Evolutionary conservation across 2,329 filamentous ascomycete genomes (phyloP).

Genomic region (Trichoderma sp.): DNA sequence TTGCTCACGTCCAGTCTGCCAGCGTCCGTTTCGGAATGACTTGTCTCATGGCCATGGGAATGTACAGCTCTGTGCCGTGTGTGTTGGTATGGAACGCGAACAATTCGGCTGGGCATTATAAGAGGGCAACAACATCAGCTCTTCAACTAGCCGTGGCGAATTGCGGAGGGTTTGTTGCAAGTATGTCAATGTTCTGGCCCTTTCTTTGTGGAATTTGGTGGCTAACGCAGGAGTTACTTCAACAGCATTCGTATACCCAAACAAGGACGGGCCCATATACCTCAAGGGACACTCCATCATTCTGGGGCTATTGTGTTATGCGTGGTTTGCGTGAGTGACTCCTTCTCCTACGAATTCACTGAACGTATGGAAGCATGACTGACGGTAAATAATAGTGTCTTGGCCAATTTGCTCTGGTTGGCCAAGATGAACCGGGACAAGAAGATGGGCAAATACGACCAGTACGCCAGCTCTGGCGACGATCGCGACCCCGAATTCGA

Average conservation of each 20-base stretch:
- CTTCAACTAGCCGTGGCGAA: constrained; percentile 67
- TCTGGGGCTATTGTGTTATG: constrained; percentile 56
- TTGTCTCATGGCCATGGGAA: constrained; percentile 63
- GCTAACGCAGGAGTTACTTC: not conserved
- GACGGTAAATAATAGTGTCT: constrained; percentile 43
- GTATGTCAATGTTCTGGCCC: constrained; percentile 31
- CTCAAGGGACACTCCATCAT: constrained; percentile 61
- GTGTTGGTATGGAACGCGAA: constrained; percentile 66
- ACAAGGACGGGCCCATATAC: constrained; percentile 54
- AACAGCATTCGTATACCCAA: constrained; percentile 59
- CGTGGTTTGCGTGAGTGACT: constrained; percentile 61
- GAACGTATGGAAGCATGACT: not conserved
- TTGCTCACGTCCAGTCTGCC: constrained; percentile 53
- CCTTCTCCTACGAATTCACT: not conserved
- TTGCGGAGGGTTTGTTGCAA: constrained; percentile 64
- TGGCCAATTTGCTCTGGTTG: constrained; percentile 61
- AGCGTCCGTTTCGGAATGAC: constrained; percentile 63
- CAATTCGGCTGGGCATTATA: constrained; percentile 68
- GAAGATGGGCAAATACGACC: constrained; percentile 54
- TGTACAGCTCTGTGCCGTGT: constrained; percentile 62
- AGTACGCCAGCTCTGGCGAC: constrained; percentile 57
- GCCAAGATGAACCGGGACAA: constrained; percentile 64
- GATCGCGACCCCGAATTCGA: constrained; percentile 63
- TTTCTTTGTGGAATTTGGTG: not conserved
- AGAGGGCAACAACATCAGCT: constrained; percentile 64